A percentile compares a stretch with the other conserved stretches of the same genome.
phyloP scores from a whole-genome alignment of 2,329 filamentous ascomycete genomes.

The Byssoonygena ceratinophila region DNA sequence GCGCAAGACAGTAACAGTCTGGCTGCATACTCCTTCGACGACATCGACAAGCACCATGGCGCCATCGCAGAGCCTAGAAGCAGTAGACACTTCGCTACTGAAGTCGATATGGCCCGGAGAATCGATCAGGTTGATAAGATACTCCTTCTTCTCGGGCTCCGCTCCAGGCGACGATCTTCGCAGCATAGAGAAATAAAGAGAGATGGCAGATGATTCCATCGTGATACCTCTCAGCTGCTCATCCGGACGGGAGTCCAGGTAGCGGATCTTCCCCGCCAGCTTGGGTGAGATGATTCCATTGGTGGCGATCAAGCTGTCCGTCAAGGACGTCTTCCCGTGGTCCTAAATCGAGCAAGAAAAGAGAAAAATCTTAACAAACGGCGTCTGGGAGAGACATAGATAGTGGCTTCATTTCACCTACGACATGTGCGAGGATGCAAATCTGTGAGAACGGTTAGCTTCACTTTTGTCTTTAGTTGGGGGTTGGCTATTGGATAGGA shows the following conservation, averaged over 20 bases:
- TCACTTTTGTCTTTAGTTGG: constrained; percentile 21
- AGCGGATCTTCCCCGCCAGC: constrained; percentile 92
- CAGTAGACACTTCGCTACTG: constrained; percentile 93
- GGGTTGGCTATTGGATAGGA: constrained; percentile 21
- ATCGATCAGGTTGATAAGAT: constrained; percentile 94
- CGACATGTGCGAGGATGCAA: constrained; percentile 87
- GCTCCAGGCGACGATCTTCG: constrained; percentile 60
- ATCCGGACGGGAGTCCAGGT: constrained; percentile 90
- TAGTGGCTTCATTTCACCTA: constrained; percentile 34
- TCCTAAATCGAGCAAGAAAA: constrained; percentile 44
- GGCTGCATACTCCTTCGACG: constrained; percentile 95
- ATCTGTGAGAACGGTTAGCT: constrained; percentile 50
- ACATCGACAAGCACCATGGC: constrained; percentile 91
- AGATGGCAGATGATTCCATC: constrained; percentile 99
- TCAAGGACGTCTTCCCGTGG: constrained; percentile 95
- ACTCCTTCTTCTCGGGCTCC: constrained; percentile 66
- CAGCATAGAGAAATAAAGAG: constrained; percentile 86
- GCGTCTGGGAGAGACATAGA: background rate
- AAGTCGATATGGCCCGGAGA: constrained; percentile 98
- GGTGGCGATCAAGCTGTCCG: constrained; percentile 89
- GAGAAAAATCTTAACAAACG: constrained; percentile 8
- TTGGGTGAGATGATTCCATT: constrained; percentile 99
- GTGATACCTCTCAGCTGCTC: constrained; percentile 94
- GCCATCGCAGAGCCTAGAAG: constrained; percentile 85
- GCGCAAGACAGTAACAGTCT: constrained; percentile 90